These are phyloP conservation scores for Arthroderma uncinatum DNA, from an alignment of 2,329 filamentous ascomycete genomes.

Conservation along the genomic window DNA sequence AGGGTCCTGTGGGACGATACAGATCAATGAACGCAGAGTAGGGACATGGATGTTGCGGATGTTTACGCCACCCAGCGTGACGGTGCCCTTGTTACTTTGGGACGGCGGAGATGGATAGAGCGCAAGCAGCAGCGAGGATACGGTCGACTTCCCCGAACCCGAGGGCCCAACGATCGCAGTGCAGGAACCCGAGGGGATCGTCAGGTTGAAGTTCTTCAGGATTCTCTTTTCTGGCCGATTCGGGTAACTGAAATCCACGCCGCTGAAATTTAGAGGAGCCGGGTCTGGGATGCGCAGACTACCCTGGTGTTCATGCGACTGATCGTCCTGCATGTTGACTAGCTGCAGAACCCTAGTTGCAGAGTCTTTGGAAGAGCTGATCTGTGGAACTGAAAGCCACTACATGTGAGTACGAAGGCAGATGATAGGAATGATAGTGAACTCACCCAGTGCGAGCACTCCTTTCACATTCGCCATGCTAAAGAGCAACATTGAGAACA, in stretches of 20 bases:
- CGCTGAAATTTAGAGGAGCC: conserved; percentile 47
- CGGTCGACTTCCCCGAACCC: conserved; percentile 83
- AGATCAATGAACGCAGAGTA: conserved; percentile 49
- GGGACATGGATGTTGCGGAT: conserved; percentile 49
- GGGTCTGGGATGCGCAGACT: conserved; percentile 31
- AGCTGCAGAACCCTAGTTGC: conserved; percentile 63
- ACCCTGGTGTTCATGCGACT: conserved; percentile 50
- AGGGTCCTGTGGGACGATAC: conserved; percentile 52
- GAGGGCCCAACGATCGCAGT: conserved; percentile 73
- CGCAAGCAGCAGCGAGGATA: conserved; percentile 62
- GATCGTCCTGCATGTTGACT: conserved; percentile 45
- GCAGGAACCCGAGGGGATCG: conserved; percentile 51
- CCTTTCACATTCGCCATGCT: conserved; percentile 61
- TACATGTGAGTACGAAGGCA: background rate
- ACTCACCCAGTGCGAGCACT: conserved; percentile 52
- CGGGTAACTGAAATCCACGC: conserved; percentile 63
- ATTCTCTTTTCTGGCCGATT: conserved; percentile 43
- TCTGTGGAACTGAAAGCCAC: conserved; percentile 53
- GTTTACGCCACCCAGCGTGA: conserved; percentile 44
- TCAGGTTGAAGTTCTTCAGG: conserved; percentile 55
- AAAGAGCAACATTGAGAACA: conserved; percentile 75
- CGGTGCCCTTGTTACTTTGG: conserved; percentile 29
- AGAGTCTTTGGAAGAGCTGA: conserved; percentile 61
- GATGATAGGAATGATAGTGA: background rate
- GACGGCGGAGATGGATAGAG: conserved; percentile 45